Base-by-base conservation (phyloP, 495 filamentous ascomycete species). In the Astrothelium subdiscretum region DNA sequence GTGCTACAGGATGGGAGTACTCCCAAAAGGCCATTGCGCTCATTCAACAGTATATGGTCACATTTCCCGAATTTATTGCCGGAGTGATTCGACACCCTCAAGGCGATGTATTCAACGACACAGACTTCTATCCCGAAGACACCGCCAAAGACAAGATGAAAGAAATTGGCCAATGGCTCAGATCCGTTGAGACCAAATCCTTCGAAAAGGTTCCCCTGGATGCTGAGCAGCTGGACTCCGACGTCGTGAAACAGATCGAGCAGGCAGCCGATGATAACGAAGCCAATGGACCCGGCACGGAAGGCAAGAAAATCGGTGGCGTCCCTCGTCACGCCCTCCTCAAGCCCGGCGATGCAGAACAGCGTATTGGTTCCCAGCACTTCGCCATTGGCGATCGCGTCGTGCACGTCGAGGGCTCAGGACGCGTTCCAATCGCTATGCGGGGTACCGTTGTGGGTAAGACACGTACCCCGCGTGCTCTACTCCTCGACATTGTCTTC, bases 141-240 rank as follows among this genome's bases (percentile, higher is more conserved):
- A 75, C 79, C 63, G 86, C 87, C 12, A 89, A 87, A 62, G 80
- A 80, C 29, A 85, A 87, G 65, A 82, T 92, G 73, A 89, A 89
- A 70, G 94, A 96, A 68, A 97, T 99, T 62, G 85, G 82, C 1
- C 83, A 85, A 20, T 99, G 92, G 92, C 79, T 99, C 32, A 97
- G 95, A 73, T 85, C 83, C 12, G 81, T 94, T 22, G 88, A 97
- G 73, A 85, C 88, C 0, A 96, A 88, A 80, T 86, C 84, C 67
- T 95, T 99, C 69, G 92, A 97, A 71, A 84, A 85, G 61, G 95
- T 97, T 2, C 91, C 95, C 10, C 83, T 97, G 15, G 94, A 97
- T 64, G 94, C 95, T 6, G 88, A 95, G 68, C 95, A 99, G 70
- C 81, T 99, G 0, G 95, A 99, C 70, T 95, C 90, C 2, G 88